Percentiles rank a stretch among this genome's conserved stretches.
Conservation (phyloP, 2,329 filamentous ascomycete species). For the Claviceps fusiformis region DNA sequence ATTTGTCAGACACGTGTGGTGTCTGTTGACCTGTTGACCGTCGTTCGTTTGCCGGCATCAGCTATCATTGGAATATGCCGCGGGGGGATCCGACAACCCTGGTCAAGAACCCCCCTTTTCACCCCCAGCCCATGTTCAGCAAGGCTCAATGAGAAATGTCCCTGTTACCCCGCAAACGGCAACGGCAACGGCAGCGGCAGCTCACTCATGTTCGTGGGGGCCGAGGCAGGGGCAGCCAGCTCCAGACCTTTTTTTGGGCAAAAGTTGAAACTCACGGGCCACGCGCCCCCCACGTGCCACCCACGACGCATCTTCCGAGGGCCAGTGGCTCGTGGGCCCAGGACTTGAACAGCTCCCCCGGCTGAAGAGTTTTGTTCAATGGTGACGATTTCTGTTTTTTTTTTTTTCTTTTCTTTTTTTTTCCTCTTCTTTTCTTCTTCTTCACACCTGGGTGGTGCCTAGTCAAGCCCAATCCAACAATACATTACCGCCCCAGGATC, state of each 20-base stretch:
- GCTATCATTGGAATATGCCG: too few species aligned
- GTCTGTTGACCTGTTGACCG: too few species aligned
- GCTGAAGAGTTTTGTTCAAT: not conserved
- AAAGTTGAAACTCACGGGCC: too few species aligned
- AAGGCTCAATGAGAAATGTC: not conserved
- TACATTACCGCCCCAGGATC: slow-evolving; percentile 33
- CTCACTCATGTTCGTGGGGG: not conserved
- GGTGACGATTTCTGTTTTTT: too few species aligned
- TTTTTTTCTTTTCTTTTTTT: not conserved
- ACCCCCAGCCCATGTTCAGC: not conserved
- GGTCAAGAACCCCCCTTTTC: not conserved
- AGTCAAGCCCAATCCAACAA: not conserved
- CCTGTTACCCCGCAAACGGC: not conserved
- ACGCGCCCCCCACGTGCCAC: too few species aligned
- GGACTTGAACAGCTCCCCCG: not conserved
- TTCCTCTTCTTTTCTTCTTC: not conserved
- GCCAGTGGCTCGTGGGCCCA: too few species aligned
- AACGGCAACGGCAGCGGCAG: not conserved
- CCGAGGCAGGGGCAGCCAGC: not conserved
- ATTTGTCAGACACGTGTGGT: too few species aligned
- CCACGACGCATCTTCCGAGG: too few species aligned
- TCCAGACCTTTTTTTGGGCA: not conserved
- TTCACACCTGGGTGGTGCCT: not conserved
- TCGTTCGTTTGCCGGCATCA: too few species aligned
- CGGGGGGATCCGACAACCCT: not conserved